Conservation (phyloP, 768 basidiomycete genomes). For the Russula vinacea region DNA sequence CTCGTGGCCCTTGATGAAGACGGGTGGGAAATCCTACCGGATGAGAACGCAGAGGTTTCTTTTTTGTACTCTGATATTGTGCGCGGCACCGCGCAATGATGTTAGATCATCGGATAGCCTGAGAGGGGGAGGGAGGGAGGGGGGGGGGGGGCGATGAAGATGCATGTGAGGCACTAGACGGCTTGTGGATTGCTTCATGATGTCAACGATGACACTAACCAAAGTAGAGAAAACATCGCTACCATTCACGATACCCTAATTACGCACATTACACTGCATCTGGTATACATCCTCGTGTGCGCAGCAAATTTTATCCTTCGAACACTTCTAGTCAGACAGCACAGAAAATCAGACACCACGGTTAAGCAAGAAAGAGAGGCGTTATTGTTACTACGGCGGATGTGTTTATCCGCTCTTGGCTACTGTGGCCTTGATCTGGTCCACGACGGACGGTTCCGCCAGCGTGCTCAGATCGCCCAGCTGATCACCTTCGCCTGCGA, state of each 20-base stretch:
- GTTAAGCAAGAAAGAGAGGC: not conserved
- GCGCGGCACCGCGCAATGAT: conserved; percentile 15
- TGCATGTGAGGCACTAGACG: not conserved
- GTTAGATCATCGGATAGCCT: not conserved
- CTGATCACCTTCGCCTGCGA: conserved; percentile 90
- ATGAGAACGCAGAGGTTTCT: conserved; percentile 10
- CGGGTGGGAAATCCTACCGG: conserved; percentile 24
- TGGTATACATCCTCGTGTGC: conserved; percentile 7
- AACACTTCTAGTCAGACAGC: not conserved
- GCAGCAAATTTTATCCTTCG: not conserved
- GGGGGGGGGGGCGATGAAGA: not conserved
- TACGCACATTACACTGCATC: conserved; percentile 9
- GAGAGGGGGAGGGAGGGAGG: not conserved
- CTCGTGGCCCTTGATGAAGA: conserved; percentile 25
- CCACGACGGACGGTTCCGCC: conserved; percentile 84
- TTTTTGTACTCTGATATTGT: conserved; percentile 24
- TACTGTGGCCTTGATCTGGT: conserved; percentile 79
- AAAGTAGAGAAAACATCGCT: conserved; percentile 21
- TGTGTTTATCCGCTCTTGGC: conserved; percentile 34
- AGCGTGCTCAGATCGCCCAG: conserved; percentile 93
- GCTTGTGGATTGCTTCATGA: conserved; percentile 18
- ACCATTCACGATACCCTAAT: conserved; percentile 25
- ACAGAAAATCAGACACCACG: not conserved
- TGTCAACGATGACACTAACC: conserved; percentile 20
- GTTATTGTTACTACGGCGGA: not conserved